Evolutionary conservation across 2,329 filamentous ascomycete genomes (phyloP), one percentile per base, ranked within the genome.

Genomic region (Ilyonectria destructans): DNA sequence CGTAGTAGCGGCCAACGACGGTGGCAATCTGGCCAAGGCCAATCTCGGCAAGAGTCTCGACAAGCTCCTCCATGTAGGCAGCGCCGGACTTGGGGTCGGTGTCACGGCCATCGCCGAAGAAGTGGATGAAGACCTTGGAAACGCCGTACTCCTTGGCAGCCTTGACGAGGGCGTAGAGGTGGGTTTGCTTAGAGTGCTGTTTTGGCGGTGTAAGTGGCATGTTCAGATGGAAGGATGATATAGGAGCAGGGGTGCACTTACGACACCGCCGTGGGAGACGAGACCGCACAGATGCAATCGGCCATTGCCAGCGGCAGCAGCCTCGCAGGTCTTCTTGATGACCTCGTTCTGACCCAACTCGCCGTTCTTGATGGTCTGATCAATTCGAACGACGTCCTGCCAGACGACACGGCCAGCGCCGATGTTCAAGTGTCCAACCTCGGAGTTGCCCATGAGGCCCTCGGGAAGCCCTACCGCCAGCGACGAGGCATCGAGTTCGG

Each of bases 351-450:
- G 88, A 82, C 90, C 88, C 77, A 98, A 83, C 82, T 97, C 90
- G 73, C 89, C 90, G 77, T 95, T 94, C 88, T 96, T 96, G 85
- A 97, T 92, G 48, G 93, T 92, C 85, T 92, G 92, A 83, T 98
- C 96, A 84, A 99, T 99, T 78, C 96, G 93, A 74, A 99, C 96
- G 72, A 97, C 94, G 82, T 96, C 96, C 83, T 99, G 96, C 96
- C 96, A 99, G 77, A 99, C 96, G 69, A 99, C 96, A 78, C 96
- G 90, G 66, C 96, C 96, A 67, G 96, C 96, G 77, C 96, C 96
- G 81, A 99, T 98, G 88, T 99, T 99, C 86, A 99, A 85, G 84
- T 99, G 96, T 70, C 96, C 96, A 82, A 99, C 96, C 84, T 99
- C 96, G 76, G 94, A 97, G 88, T 99, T 99, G 74, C 96, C 96